A percentile compares a stretch with the other conserved stretches of the same genome.
Conservation (phyloP, 495 filamentous ascomycete genomes). For the Penicillium angulare region DNA sequence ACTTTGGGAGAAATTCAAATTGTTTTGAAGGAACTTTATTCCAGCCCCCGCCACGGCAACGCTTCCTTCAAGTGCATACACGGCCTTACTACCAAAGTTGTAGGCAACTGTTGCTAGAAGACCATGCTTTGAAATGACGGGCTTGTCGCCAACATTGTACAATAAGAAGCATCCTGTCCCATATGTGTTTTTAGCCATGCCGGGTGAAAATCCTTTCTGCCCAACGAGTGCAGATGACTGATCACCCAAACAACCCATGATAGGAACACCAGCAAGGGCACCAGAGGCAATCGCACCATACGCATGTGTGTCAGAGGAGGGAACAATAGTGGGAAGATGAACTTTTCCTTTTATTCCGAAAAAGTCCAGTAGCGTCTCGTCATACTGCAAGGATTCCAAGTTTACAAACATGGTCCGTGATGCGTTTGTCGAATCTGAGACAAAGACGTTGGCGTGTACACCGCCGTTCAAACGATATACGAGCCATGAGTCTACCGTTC, state of each 20-base stretch:
- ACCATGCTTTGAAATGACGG: constrained; percentile 89
- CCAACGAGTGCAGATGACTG: constrained; percentile 92
- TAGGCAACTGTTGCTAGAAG: constrained; percentile 82
- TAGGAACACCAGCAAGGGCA: constrained; percentile 64
- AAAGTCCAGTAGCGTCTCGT: constrained; percentile 76
- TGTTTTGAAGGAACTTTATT: constrained; percentile 86
- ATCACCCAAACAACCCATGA: constrained; percentile 87
- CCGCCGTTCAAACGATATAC: constrained; percentile 89
- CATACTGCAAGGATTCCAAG: constrained; percentile 79
- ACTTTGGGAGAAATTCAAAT: constrained; percentile 73
- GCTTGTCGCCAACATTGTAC: constrained; percentile 88
- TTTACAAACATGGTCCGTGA: constrained; percentile 98
- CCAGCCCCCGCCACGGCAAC: constrained; percentile 92
- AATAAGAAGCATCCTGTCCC: constrained; percentile 94
- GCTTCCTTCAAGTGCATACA: constrained; percentile 91
- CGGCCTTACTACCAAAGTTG: constrained; percentile 69
- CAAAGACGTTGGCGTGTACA: constrained; percentile 63
- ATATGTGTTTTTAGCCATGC: constrained; percentile 94
- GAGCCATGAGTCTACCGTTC: constrained; percentile 91
- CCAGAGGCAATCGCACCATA: constrained; percentile 70
- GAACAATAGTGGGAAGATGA: constrained; percentile 79
- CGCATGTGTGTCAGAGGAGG: constrained; percentile 71
- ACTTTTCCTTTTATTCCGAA: constrained; percentile 73
- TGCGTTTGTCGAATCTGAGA: constrained; percentile 91
- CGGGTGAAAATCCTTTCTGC: constrained; percentile 84